Percentiles rank a stretch among this genome's conserved stretches.
Evolutionary conservation across 73 alveolate genomes (phyloP).

Genomic region (Paramecium tetraurelia): DNA sequence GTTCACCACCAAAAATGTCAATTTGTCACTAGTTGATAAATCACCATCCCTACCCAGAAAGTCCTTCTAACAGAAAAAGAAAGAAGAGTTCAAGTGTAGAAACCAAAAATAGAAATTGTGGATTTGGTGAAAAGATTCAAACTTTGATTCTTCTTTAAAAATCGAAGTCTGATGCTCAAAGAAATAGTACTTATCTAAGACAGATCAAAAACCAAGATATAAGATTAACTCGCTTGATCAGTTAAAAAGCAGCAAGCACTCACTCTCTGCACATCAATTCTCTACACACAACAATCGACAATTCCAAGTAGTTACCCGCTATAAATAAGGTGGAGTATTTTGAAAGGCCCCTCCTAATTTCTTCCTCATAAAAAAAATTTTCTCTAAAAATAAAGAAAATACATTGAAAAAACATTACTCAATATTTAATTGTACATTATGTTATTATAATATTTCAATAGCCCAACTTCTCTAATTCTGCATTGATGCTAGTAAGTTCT

Average conservation of each 20-base stretch:
- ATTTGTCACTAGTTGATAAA: neutral
- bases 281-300: neutral
- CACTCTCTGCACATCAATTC: neutral
- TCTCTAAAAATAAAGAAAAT: neutral
- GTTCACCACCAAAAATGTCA: slow-evolving; percentile 8
- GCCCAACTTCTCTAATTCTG: slow-evolving; percentile 38
- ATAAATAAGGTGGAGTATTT: neutral
- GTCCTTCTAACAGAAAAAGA: neutral
- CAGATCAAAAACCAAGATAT: neutral
- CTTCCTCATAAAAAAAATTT: neutral
- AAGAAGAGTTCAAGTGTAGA: neutral
- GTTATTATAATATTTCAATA: slow-evolving; percentile 29
- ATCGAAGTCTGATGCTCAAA: neutral
- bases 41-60: slow-evolving; percentile 2
- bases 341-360: neutral
- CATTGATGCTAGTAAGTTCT: slow-evolving; percentile 1
- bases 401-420: neutral
- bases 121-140: neutral
- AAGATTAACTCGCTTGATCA: neutral
- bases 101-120: neutral
- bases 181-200: neutral
- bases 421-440: slow-evolving; percentile 20
- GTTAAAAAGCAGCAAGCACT: neutral
- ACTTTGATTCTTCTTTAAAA: neutral
- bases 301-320: neutral